These are phyloP conservation scores for Spergularia marina DNA, from an alignment of 148 eudicot genomes.

Conservation along the genomic window DNA sequence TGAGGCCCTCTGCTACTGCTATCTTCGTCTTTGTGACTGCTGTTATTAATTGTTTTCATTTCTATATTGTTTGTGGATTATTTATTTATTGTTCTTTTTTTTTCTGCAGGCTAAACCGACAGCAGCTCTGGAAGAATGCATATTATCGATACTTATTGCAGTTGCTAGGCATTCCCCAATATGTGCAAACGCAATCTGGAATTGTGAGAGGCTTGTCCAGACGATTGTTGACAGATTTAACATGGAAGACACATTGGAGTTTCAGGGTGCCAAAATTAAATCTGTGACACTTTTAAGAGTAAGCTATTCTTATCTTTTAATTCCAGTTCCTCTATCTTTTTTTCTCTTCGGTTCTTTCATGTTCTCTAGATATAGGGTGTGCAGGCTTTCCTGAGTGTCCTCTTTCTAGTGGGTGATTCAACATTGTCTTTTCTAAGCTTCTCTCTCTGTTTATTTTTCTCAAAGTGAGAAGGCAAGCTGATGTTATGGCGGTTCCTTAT, in stretches of 20 bases:
- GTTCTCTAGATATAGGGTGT: no score
- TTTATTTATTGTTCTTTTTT: background rate
- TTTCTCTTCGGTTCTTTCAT: background rate
- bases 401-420: background rate
- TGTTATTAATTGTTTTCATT: background rate
- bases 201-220: constrained; percentile 72
- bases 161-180: constrained; percentile 89
- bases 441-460: background rate
- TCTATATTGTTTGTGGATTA: background rate
- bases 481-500: background rate
- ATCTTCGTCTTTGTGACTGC: background rate
- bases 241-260: constrained; percentile 42
- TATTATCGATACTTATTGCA: constrained; percentile 69
- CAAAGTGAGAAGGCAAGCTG: background rate
- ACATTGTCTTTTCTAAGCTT: background rate
- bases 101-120: constrained; percentile 60
- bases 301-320: constrained; percentile 15
- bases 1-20: background rate
- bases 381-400: no score
- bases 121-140: constrained; percentile 66
- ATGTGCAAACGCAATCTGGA: constrained; percentile 71
- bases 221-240: constrained; percentile 63
- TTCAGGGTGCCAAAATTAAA: constrained; percentile 61
- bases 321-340: background rate
- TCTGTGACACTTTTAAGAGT: constrained; percentile 76